Evolutionary conservation across 2,329 filamentous ascomycete species (phyloP).

Genomic region (Penicillium crustosum): DNA sequence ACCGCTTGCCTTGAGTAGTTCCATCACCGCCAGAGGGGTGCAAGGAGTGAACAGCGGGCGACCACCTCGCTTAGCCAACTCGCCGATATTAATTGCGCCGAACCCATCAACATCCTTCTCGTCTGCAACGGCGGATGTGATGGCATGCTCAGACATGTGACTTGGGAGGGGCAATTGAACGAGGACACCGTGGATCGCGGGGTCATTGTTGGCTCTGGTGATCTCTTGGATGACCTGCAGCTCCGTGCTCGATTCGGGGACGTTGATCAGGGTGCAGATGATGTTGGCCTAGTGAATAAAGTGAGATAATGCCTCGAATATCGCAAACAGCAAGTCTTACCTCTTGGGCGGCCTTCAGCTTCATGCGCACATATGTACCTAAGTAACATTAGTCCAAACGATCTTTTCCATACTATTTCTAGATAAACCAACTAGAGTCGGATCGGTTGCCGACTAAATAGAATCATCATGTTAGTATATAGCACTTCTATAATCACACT

Average conservation of each 20-base stretch:
- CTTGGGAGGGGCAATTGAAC: constrained; percentile 89
- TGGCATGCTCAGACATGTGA: constrained; percentile 82
- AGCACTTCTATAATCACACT: neutral
- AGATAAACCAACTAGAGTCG: constrained; percentile 72
- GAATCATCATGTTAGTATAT: constrained; percentile 8
- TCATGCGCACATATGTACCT: constrained; percentile 99
- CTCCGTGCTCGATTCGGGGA: constrained; percentile 77
- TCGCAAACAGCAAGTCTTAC: constrained; percentile 45
- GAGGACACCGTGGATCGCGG: constrained; percentile 83
- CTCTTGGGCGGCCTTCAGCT: constrained; percentile 93
- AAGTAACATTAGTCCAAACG: constrained; percentile 9
- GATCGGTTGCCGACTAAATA: constrained; percentile 79
- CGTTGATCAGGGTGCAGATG: constrained; percentile 79
- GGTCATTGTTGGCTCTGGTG: constrained; percentile 79
- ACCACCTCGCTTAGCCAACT: constrained; percentile 92
- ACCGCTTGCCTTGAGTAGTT: constrained; percentile 77
- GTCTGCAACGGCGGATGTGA: constrained; percentile 87
- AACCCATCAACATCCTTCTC: constrained; percentile 99
- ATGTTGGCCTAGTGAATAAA: constrained; percentile 71
- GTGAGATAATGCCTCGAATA: constrained; percentile 6
- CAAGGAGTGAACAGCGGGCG: constrained; percentile 87
- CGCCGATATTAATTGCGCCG: constrained; percentile 89
- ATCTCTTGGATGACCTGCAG: constrained; percentile 83
- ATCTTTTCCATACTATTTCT: constrained; percentile 13
- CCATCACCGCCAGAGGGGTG: constrained; percentile 97